These are phyloP conservation scores for Raphanus hybrid DNA, from an alignment of 441 rosid genomes.

Conservation along the genomic window DNA sequence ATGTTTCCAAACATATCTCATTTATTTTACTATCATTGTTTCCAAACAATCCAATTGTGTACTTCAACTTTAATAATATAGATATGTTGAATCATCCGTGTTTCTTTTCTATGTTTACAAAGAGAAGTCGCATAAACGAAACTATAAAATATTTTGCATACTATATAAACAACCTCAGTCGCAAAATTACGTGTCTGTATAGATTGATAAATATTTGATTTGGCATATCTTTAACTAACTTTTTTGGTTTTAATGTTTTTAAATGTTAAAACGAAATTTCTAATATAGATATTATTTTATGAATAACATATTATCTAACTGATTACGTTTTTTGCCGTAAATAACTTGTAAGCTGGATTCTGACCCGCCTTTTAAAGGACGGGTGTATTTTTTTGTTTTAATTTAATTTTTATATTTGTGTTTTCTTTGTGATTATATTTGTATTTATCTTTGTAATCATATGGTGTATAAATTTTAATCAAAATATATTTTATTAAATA, in stretches of 20 bases:
- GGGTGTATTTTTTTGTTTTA: too few relatives aligned
- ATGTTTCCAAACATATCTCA: too few relatives aligned
- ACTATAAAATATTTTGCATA: not conserved
- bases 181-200: not conserved
- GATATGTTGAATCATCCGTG: constrained; percentile 7
- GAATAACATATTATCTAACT: not conserved
- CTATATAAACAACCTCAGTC: not conserved
- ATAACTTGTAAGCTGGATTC: too few relatives aligned
- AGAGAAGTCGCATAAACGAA: not conserved
- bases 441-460: too few relatives aligned
- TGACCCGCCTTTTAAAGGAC: too few relatives aligned
- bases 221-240: not conserved
- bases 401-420: too few relatives aligned
- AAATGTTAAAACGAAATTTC: not conserved
- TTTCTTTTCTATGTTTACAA: constrained; percentile 5
- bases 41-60: too few relatives aligned
- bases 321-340: not conserved
- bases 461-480: too few relatives aligned
- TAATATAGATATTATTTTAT: not conserved
- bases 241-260: not conserved
- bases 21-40: too few relatives aligned
- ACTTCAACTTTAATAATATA: too few relatives aligned
- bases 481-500: too few relatives aligned
- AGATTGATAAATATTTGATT: not conserved
- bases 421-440: too few relatives aligned